Conservation (phyloP, 495 filamentous ascomycete species). For the Talaromyces thailandensis region DNA sequence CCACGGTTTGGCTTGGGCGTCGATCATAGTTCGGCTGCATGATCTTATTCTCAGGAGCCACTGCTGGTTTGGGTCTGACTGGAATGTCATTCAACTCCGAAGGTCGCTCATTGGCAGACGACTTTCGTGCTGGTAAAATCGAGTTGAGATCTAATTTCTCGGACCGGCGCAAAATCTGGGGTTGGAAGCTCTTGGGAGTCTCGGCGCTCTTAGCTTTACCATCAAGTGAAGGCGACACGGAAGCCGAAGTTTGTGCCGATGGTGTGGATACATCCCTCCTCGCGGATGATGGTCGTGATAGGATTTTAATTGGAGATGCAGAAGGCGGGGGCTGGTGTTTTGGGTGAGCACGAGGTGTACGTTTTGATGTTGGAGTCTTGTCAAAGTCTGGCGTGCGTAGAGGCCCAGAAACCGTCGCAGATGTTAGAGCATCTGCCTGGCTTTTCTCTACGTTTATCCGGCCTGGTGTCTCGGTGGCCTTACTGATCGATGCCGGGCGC, state of each 20-base stretch:
- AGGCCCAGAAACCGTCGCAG: constrained; percentile 44
- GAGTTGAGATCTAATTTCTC: constrained; percentile 23
- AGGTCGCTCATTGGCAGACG: constrained; percentile 12
- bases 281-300: constrained; percentile 29
- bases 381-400: constrained; percentile 42
- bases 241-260: constrained; percentile 9
- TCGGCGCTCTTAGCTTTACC: constrained; percentile 17
- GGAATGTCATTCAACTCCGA: constrained; percentile 14
- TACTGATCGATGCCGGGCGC: constrained; percentile 17
- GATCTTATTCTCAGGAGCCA: constrained; percentile 11
- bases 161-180: constrained; percentile 50
- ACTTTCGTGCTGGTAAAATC: constrained; percentile 13
- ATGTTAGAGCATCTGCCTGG: constrained; percentile 15
- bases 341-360: neutral
- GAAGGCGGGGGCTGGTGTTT: neutral
- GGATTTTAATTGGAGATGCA: constrained; percentile 35
- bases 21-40: constrained; percentile 21
- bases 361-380: constrained; percentile 16
- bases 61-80: constrained; percentile 7
- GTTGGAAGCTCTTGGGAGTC: constrained; percentile 43
- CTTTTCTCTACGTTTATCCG: constrained; percentile 7
- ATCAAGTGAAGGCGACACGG: constrained; percentile 11
- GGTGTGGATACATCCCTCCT: constrained; percentile 21
- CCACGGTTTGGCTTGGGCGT: constrained; percentile 37
- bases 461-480: constrained; percentile 12